Conservation (phyloP, 805 yeast species). For the Wickerhamomyces bisporus region DNA sequence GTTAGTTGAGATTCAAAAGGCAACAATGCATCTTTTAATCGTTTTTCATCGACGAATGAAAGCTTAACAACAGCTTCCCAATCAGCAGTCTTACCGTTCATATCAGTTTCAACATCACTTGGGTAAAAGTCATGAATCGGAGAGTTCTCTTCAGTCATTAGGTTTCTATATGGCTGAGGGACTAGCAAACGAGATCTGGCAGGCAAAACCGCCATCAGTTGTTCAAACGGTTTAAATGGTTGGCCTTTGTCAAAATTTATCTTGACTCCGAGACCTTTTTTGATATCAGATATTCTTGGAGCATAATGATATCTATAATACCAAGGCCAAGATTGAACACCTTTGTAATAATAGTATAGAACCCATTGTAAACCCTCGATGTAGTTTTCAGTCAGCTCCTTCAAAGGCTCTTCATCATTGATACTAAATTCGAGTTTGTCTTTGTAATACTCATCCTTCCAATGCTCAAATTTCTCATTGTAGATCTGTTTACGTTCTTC, state of each 20-base stretch:
- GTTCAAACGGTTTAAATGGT: slow-evolving; percentile 92
- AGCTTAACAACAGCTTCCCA: slow-evolving; percentile 98
- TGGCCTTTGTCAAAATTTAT: slow-evolving; percentile 60
- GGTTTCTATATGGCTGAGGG: slow-evolving; percentile 69
- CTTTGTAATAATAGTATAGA: slow-evolving; percentile 80
- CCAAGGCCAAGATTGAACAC: slow-evolving; percentile 97
- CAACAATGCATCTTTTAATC: slow-evolving; percentile 66
- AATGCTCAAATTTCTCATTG: slow-evolving; percentile 63
- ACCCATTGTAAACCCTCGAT: slow-evolving; percentile 98
- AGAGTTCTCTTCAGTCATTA: slow-evolving; percentile 82
- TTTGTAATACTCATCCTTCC: slow-evolving; percentile 85
- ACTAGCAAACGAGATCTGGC: slow-evolving; percentile 80
- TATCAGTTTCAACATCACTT: slow-evolving; percentile 75
- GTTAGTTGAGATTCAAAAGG: slow-evolving; percentile 59
- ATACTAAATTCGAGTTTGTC: slow-evolving; percentile 67
- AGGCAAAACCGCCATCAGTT: slow-evolving; percentile 95
- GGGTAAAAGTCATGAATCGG: slow-evolving; percentile 93
- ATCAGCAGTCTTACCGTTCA: slow-evolving; percentile 90
- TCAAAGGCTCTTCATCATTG: slow-evolving; percentile 52
- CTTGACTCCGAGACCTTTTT: slow-evolving; percentile 60
- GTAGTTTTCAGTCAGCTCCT: slow-evolving; percentile 70
- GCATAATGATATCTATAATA: slow-evolving; percentile 85
- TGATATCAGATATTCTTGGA: slow-evolving; percentile 87
- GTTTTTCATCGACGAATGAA: slow-evolving; percentile 82
- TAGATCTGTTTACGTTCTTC: slow-evolving; percentile 56